Evolutionary conservation across 2,329 filamentous ascomycete genomes (phyloP), one percentile per base, ranked within the genome.

Genomic region (Claviceps pazoutovae): DNA sequence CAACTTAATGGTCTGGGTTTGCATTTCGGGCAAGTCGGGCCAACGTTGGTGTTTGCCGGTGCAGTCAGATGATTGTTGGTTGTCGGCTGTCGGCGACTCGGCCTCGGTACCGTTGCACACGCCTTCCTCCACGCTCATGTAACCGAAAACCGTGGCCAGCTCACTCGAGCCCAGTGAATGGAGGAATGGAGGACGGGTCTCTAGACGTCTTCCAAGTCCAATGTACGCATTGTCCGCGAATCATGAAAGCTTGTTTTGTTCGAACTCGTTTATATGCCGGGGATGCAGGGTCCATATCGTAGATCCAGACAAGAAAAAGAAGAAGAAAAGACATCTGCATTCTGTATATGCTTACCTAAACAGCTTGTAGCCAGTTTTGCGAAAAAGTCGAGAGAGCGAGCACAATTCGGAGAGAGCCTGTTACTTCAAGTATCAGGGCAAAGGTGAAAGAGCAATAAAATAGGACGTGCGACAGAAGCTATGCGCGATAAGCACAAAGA

Each of bases 401-500:
- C 48, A 34, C 34, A 30, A 42, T 21, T 30, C 14, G 16, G 9
- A 14, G 41, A 21, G 30, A 13, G 13, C 13, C 30, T 34, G 30
- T 34, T 14, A 17, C 17, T n/a, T n/a, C 14, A 43, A 13, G 16
- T n/a, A 9, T 26, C 14, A 8, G 38, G 14, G 30, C 4, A 38
- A 19, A 14, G 42, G 21, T 23, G 11, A 34, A 45, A 37, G 41
- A 36, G 2, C n/a, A 9, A 14, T 9, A 21, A 42, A 26, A 45
- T 41, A 3, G 16, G 43, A 36, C 48, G 49, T 49, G 34, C 11
- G 19, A 14, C 44, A 39, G 23, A 36, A 5, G 34, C 30, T 39
- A 6, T 36, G 41, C 19, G 19, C 45, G 48, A 53, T 21, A 45
- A 53, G 51, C 48, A 48, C 44, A 51, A 48, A 43, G 26, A 39